These are phyloP conservation scores for Sporodiniella umbellata DNA, from an alignment of 371 early-diverging fungal species.

Conservation along the genomic window DNA sequence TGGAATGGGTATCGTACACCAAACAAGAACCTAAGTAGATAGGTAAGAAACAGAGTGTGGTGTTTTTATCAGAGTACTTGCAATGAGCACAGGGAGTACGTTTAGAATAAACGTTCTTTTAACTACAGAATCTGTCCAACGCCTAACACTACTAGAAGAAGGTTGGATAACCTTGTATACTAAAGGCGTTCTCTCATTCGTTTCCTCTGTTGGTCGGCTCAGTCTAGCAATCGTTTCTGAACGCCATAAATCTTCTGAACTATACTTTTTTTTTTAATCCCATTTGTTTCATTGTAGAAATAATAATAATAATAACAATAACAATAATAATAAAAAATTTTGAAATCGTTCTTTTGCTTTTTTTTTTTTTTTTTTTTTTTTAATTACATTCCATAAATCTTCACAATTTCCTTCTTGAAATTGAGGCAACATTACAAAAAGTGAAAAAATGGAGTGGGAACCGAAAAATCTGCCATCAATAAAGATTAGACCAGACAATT, in stretches of 20 bases:
- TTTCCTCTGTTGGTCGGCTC: slow-evolving; percentile 13
- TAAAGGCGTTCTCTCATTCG: slow-evolving; percentile 42
- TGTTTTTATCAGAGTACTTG: slow-evolving; percentile 12
- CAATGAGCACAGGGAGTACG: slow-evolving; percentile 41
- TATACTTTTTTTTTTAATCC: slow-evolving; percentile 8
- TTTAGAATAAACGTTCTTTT: slow-evolving; percentile 36
- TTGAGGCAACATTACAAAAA: slow-evolving; percentile 19
- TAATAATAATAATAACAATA: too few relatives aligned
- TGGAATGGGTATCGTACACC: slow-evolving; percentile 36
- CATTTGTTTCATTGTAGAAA: too few relatives aligned
- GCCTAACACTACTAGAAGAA: slow-evolving; percentile 33
- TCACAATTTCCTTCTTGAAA: slow-evolving; percentile 30
- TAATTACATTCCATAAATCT: slow-evolving; percentile 28
- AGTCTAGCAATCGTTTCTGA: slow-evolving; percentile 12
- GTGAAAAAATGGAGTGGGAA: too few relatives aligned
- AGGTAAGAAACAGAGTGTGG: too few relatives aligned
- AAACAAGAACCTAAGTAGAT: slow-evolving; percentile 33
- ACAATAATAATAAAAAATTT: too few relatives aligned
- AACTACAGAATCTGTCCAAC: slow-evolving; percentile 49
- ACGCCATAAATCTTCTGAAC: slow-evolving; percentile 25
- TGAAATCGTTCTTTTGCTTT: not conserved
- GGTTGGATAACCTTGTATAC: slow-evolving; percentile 33
- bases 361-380: not conserved
- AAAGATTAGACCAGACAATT: too few relatives aligned
- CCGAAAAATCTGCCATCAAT: too few relatives aligned